These are phyloP conservation scores for Elsinoe australis DNA, from an alignment of 2,329 filamentous ascomycete species.

Conservation along the genomic window DNA sequence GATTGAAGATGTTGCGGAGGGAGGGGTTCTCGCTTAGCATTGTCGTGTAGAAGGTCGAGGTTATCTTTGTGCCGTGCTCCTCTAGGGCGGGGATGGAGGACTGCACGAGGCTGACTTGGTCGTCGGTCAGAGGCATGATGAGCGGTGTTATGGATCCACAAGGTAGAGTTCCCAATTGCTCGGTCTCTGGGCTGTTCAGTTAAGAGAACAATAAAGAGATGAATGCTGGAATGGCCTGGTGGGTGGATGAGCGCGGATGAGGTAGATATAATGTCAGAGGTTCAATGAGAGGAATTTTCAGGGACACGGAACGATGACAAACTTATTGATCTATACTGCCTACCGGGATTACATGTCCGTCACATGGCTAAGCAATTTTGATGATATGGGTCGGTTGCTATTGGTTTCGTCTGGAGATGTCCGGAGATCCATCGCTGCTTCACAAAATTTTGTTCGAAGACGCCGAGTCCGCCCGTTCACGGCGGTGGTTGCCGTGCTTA, in stretches of 20 bases:
- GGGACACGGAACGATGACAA: too few species aligned
- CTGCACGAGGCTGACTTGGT: conserved; percentile 59
- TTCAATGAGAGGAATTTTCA: too few species aligned
- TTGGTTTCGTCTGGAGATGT: conserved; percentile 3
- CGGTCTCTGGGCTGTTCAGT: too few species aligned
- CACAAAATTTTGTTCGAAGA: conserved; percentile 1
- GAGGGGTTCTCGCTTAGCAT: conserved; percentile 59
- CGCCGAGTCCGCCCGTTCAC: conserved; percentile 6
- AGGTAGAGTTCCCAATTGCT: too few species aligned
- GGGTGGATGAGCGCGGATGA: too few species aligned
- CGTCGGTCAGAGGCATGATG: conserved; percentile 46
- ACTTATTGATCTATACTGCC: too few species aligned
- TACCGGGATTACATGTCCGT: too few species aligned
- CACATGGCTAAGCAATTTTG: too few species aligned
- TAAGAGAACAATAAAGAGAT: too few species aligned
- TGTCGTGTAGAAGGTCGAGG: conserved; percentile 63
- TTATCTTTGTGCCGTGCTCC: conserved; percentile 60
- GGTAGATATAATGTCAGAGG: too few species aligned
- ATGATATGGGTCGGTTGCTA: conserved; percentile 1
- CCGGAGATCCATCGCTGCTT: conserved; percentile 6
- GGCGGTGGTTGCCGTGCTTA: neutral
- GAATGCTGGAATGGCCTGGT: neutral
- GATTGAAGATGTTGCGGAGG: conserved; percentile 64
- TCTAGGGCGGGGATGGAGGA: conserved; percentile 62
- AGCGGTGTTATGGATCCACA: too few species aligned